Evolutionary conservation across 208 protist species (phyloP).

Genomic region (Acanthamoeba healyi): DNA sequence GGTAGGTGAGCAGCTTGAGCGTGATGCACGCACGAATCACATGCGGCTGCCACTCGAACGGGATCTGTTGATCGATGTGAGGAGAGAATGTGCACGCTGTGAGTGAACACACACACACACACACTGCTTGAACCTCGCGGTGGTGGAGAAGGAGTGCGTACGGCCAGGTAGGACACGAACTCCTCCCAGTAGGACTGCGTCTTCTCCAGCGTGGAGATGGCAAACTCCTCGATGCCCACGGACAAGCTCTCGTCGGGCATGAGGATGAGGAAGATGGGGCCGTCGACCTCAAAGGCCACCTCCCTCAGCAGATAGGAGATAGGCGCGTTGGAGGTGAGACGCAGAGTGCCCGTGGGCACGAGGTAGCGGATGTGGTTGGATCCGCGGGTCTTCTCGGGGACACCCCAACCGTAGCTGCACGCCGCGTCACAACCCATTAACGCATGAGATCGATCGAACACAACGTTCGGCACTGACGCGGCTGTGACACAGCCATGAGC

Average conservation of each 20-base stretch:
- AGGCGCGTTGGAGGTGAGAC: conserved; percentile 86
- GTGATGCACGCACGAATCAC: conserved; percentile 88
- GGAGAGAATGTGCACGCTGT: conserved; percentile 18
- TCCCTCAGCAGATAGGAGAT: conserved; percentile 85
- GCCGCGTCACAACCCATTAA: background rate
- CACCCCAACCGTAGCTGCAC: conserved; percentile 85
- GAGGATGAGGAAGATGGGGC: conserved; percentile 82
- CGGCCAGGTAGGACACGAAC: conserved; percentile 79
- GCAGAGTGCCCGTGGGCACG: conserved; percentile 81
- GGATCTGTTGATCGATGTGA: conserved; percentile 77
- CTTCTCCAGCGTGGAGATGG: conserved; percentile 81
- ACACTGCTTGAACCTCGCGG: background rate
- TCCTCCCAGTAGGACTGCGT: conserved; percentile 87
- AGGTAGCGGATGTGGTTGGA: conserved; percentile 86
- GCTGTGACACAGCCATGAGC: background rate
- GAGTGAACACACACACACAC: too few relatives aligned
- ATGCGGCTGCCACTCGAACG: conserved; percentile 87
- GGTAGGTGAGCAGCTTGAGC: conserved; percentile 85
- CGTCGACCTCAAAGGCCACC: conserved; percentile 84
- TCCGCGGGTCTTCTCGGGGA: conserved; percentile 83
- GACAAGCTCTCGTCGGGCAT: conserved; percentile 85
- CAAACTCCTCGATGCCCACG: conserved; percentile 78
- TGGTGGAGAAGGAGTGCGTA: background rate
- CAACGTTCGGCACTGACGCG: too few relatives aligned
- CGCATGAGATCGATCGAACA: background rate